Percentiles rank a stretch among this genome's conserved stretches.
Evolutionary conservation across 345 rosid species (phyloP).

Genomic region (Dimocarpus longan): DNA sequence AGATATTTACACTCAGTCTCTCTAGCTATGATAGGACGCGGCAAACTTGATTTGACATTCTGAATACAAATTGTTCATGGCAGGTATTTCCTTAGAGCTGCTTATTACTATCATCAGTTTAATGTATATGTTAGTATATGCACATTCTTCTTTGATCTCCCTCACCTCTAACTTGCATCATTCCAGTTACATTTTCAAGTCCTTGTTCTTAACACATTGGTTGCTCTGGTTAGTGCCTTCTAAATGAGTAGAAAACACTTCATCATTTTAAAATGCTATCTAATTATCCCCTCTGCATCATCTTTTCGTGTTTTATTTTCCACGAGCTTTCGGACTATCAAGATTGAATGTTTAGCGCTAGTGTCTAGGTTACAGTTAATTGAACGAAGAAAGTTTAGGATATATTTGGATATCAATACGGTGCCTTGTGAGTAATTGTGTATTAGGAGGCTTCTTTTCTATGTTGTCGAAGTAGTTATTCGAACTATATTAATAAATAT

Average conservation of each 20-base stretch:
- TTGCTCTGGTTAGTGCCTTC: neutral
- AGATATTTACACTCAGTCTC: slow-evolving; percentile 56
- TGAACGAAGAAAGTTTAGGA: too few relatives aligned
- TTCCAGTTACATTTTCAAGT: neutral
- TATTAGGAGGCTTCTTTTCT: too few relatives aligned
- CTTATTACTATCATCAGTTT: neutral
- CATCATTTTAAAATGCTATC: neutral
- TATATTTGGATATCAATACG: too few relatives aligned
- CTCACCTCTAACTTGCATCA: neutral
- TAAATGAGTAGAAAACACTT: neutral
- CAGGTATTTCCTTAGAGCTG: neutral
- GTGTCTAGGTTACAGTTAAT: too few relatives aligned
- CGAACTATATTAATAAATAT: too few relatives aligned
- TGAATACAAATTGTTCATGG: neutral
- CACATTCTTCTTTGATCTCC: neutral
- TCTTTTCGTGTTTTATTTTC: neutral
- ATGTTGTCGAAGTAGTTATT: too few relatives aligned
- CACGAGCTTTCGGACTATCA: neutral
- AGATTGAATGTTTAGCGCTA: neutral
- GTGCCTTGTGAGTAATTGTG: too few relatives aligned
- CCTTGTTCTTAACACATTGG: neutral
- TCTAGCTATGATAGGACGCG: slow-evolving; percentile 22
- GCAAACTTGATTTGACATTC: neutral
- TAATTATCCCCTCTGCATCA: neutral
- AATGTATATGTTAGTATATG: slow-evolving; percentile 3